phyloP scores from a whole-genome alignment of 768 basidiomycete genomes.

The Psilocybe tampanensis region DNA sequence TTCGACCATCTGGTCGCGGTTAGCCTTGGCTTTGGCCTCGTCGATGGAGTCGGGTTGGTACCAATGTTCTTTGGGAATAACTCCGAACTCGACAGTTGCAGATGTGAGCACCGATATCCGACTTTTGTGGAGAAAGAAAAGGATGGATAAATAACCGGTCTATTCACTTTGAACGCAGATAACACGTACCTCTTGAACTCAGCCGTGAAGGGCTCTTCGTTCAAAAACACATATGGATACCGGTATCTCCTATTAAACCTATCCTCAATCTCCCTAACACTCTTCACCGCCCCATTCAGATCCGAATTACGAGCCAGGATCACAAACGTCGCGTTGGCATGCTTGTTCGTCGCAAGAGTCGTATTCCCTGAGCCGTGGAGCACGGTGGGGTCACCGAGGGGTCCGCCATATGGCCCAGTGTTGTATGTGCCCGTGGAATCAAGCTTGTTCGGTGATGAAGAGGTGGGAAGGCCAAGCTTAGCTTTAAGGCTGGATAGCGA shows the following conservation, averaged over 20 bases:
- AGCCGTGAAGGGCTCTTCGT: constrained; percentile 77
- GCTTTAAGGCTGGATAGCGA: constrained; percentile 37
- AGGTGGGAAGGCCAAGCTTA: constrained; percentile 11
- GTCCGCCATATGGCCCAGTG: constrained; percentile 7
- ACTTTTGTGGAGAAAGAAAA: constrained; percentile 12
- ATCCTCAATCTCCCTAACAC: constrained; percentile 78
- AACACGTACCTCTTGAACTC: constrained; percentile 66
- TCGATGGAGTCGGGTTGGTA: constrained; percentile 76
- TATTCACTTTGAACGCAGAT: not conserved
- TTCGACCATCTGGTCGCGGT: constrained; percentile 62
- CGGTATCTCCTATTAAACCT: constrained; percentile 76
- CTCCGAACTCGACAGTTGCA: constrained; percentile 48
- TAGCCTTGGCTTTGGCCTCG: constrained; percentile 59
- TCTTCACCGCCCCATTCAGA: constrained; percentile 59
- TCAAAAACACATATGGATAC: constrained; percentile 88
- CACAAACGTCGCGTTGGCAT: constrained; percentile 46
- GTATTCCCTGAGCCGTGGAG: constrained; percentile 11
- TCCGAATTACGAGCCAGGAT: constrained; percentile 72
- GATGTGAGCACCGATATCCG: constrained; percentile 31
- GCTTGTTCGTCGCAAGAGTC: constrained; percentile 20
- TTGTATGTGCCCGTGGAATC: constrained; percentile 21
- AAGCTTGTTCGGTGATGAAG: not conserved
- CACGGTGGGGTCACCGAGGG: not conserved
- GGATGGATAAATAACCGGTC: not conserved
- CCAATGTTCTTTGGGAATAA: constrained; percentile 72